These are phyloP conservation scores for Skeletonema costatum DNA, from an alignment of 108 stramenopile genomes.

Conservation along the genomic window DNA sequence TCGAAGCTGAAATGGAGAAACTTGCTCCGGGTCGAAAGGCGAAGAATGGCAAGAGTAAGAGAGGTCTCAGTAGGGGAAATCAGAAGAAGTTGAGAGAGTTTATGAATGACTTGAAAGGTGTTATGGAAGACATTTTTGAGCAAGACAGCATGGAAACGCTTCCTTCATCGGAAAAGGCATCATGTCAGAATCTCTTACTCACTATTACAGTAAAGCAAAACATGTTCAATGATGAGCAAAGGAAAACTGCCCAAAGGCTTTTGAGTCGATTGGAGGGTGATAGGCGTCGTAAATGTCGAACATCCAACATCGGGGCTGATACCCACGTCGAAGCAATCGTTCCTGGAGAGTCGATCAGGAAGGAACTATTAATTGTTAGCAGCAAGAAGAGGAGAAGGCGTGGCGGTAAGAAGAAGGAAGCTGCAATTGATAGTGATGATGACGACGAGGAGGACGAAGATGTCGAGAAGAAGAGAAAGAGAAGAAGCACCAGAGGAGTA, in stretches of 20 bases:
- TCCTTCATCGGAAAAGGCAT: slow-evolving; percentile 62
- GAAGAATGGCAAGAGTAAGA: slow-evolving; percentile 29
- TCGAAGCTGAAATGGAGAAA: slow-evolving; percentile 43
- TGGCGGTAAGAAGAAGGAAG: slow-evolving; percentile 46
- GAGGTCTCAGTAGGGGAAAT: slow-evolving; percentile 48
- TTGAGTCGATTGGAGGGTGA: slow-evolving; percentile 81
- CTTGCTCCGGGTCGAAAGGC: slow-evolving; percentile 31
- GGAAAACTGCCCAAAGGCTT: slow-evolving; percentile 59
- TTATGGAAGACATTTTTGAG: slow-evolving; percentile 88
- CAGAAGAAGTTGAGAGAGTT: slow-evolving; percentile 83
- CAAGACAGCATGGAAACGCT: slow-evolving; percentile 79
- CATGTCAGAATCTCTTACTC: slow-evolving; percentile 77
- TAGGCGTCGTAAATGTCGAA: slow-evolving; percentile 76
- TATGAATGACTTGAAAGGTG: slow-evolving; percentile 79
- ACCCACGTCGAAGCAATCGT: slow-evolving; percentile 12
- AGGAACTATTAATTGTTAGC: slow-evolving; percentile 75
- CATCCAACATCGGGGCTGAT: slow-evolving; percentile 45
- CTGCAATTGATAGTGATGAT: slow-evolving; percentile 28
- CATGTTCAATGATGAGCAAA: slow-evolving; percentile 79
- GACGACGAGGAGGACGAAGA: slow-evolving; percentile 10
- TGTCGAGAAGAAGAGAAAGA: slow-evolving; percentile 16
- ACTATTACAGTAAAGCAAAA: slow-evolving; percentile 80
- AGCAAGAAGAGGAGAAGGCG: slow-evolving; percentile 65
- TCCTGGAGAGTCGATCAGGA: slow-evolving; percentile 49
- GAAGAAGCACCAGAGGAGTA: slow-evolving; percentile 2